phyloP scores from a whole-genome alignment of 116 monocot genomes.

The Iris pallida region DNA sequence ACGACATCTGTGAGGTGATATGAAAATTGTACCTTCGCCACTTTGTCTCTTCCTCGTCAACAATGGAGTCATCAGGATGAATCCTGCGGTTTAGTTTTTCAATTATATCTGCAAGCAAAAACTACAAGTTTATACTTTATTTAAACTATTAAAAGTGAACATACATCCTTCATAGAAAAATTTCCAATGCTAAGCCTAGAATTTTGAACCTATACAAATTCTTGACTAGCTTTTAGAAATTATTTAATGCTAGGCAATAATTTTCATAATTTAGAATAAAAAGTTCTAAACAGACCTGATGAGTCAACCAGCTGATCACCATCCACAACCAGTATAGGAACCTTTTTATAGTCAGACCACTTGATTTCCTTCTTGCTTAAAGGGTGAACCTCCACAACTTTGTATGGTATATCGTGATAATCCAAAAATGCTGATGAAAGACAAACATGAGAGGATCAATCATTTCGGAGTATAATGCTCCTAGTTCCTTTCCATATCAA shows the following conservation, averaged over 20 bases:
- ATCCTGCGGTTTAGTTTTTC: constrained; percentile 53
- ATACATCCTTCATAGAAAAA: not conserved
- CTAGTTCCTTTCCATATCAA: too few relatives aligned
- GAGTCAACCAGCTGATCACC: constrained; percentile 70
- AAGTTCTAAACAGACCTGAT: constrained; percentile 49
- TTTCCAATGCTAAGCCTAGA: not conserved
- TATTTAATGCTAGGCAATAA: not conserved
- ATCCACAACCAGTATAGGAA: constrained; percentile 79
- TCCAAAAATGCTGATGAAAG: too few relatives aligned
- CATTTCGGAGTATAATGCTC: too few relatives aligned
- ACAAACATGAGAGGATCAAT: too few relatives aligned
- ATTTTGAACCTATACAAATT: too few relatives aligned
- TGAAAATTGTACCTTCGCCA: constrained; percentile 62
- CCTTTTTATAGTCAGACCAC: constrained; percentile 91
- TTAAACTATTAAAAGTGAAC: not conserved
- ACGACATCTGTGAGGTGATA: not conserved
- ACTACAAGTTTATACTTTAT: not conserved
- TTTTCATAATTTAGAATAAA: not conserved
- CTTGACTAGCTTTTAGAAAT: too few relatives aligned
- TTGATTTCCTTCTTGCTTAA: constrained; percentile 77
- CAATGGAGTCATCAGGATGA: constrained; percentile 28
- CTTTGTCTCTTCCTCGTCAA: constrained; percentile 69
- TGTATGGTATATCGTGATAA: too few relatives aligned
- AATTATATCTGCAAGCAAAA: constrained; percentile 65
- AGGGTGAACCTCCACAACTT: constrained; percentile 5